Base-by-base conservation (phyloP, 108 stramenopile species). In the Pinguiococcus pyrenoidosus region DNA sequence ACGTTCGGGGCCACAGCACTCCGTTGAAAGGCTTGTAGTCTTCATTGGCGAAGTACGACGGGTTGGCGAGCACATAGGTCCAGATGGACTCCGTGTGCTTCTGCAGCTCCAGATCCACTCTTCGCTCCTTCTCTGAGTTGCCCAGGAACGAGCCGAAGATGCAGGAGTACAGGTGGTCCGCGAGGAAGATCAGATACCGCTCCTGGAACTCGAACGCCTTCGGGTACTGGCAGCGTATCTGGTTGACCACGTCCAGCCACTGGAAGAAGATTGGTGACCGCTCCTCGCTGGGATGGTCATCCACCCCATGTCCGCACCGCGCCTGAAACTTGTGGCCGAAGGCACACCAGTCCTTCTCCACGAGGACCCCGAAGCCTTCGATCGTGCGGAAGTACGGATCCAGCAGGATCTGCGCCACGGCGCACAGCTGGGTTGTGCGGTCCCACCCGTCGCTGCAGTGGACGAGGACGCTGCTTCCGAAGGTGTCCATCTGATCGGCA, bases 101-200 rank as follows among this genome's bases (percentile, higher is more conserved):
- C 43, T 33, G 37, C 23, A 55, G 14, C 44, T 44, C 45, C 14
- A 55, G 44, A n/a, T n/a, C n/a, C n/a, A n/a, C n/a, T n/a, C n/a
- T n/a, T n/a, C 89, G 72, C 44, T 90, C 83, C 32, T 66, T 54
- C 60, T 92, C 86, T 32, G 73, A 77, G 61, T 96, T 85, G 56
- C 84, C 87, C 43, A 96, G 68, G 45, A 96, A 68, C 20, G 79
- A 89, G 14, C 94, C 94, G 66, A 87, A 92, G 5, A 84, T 80
- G 47, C 89, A 84, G 16, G 84, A 84, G 60, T 85, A 81, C 24
- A 85, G 50, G 39, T 90, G 85, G 37, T 90, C 84, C 2, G 76
- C 73, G 4, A 89, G 39, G 18, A 73, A 46, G 33, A 85, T 29
- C 8, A 94, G 61, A 39, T 44, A 37, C 33, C 24, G 17, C 24